A percentile compares a stretch with the other conserved stretches of the same genome.
phyloP scores from a whole-genome alignment of 331 rosid species.

The Ulmus americana region DNA sequence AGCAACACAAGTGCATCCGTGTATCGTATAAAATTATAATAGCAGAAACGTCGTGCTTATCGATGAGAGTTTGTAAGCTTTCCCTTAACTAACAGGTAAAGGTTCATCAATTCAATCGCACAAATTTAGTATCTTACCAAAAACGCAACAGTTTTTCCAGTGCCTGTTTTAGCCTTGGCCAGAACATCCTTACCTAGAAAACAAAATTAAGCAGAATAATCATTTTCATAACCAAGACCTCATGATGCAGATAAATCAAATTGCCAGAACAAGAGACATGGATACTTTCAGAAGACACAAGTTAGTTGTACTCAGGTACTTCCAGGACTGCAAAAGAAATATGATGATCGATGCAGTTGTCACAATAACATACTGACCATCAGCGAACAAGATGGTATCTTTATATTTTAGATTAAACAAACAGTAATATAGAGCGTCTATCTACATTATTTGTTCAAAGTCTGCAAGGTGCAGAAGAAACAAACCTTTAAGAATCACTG shows the following conservation, averaged over 20 bases:
- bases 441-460: background rate
- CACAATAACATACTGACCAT: background rate
- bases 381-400: background rate
- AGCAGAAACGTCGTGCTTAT: background rate
- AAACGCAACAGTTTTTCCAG: conserved; percentile 97
- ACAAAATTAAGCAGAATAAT: conserved; percentile 19
- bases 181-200: conserved; percentile 91
- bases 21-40: background rate
- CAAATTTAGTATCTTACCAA: conserved; percentile 54
- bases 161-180: conserved; percentile 95
- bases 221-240: conserved; percentile 1
- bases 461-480: background rate
- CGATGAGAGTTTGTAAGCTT: background rate
- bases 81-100: conserved; percentile 4
- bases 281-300: background rate
- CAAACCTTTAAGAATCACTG: conserved; percentile 74
- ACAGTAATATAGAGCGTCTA: background rate
- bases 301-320: background rate
- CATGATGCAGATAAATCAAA: background rate
- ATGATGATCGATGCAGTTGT: background rate
- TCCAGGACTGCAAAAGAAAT: background rate
- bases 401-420: background rate
- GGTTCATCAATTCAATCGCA: conserved; percentile 10
- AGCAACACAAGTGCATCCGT: background rate
- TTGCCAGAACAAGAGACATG: background rate